phyloP scores from a whole-genome alignment of 2,329 filamentous ascomycete genomes.

The Chalara sp. region DNA sequence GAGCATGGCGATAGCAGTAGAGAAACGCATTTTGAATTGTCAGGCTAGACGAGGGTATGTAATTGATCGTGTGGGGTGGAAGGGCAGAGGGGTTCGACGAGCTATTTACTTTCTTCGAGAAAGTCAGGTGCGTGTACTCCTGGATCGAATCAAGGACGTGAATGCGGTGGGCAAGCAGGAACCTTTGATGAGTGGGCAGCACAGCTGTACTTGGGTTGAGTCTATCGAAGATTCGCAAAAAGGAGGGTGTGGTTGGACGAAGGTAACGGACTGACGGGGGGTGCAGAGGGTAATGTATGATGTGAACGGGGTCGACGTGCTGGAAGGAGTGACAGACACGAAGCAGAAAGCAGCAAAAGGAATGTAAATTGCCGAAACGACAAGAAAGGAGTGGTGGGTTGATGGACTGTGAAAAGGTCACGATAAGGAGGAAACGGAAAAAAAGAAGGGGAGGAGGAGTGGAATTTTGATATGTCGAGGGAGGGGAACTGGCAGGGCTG shows the following conservation, averaged over 20 bases:
- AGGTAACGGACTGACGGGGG: background rate
- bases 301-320: background rate
- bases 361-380: background rate
- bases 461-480: too few relatives aligned
- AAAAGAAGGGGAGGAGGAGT: too few relatives aligned
- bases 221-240: slow-evolving; percentile 20
- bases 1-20: slow-evolving; percentile 29
- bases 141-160: slow-evolving; percentile 9
- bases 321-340: slow-evolving; percentile 13
- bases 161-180: slow-evolving; percentile 4
- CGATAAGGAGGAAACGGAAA: too few relatives aligned
- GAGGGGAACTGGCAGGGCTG: too few relatives aligned
- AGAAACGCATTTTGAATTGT: slow-evolving; percentile 33
- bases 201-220: slow-evolving; percentile 22
- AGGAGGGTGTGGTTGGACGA: background rate
- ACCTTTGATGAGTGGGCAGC: slow-evolving; percentile 18
- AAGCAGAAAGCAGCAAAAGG: background rate
- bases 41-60: background rate
- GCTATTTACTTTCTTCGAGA: slow-evolving; percentile 19
- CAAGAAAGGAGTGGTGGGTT: too few relatives aligned
- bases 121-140: slow-evolving; percentile 4
- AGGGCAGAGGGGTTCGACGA: background rate
- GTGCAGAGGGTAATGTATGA: slow-evolving; percentile 2
- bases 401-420: too few relatives aligned
- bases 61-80: background rate